A percentile compares a stretch with the other conserved stretches of the same genome.
Conservation (phyloP, 495 filamentous ascomycete species). For the Bombardia bombarda region DNA sequence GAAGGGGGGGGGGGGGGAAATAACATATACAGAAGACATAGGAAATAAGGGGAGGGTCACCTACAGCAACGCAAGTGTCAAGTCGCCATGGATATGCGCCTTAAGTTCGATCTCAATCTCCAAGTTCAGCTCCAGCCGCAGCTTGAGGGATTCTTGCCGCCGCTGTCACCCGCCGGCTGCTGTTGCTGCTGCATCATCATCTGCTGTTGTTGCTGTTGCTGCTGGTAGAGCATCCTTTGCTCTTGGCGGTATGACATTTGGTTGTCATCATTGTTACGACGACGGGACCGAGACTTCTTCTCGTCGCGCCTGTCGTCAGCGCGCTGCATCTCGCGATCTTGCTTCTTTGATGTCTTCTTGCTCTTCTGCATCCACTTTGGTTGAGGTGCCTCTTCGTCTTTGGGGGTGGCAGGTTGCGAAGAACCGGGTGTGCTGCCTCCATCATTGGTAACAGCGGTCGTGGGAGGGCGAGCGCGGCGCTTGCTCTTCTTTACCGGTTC, state of each 20-base stretch:
- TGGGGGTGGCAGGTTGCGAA: slow-evolving; percentile 27
- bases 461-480: neutral
- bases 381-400: slow-evolving; percentile 22
- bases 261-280: slow-evolving; percentile 5
- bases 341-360: slow-evolving; percentile 13
- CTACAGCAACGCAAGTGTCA: slow-evolving; percentile 79
- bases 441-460: slow-evolving; percentile 1
- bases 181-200: slow-evolving; percentile 15
- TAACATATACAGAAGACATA: neutral
- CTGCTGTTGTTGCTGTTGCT: slow-evolving; percentile 6
- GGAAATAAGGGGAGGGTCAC: slow-evolving; percentile 19
- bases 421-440: slow-evolving; percentile 14
- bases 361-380: slow-evolving; percentile 27
- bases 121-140: slow-evolving; percentile 78
- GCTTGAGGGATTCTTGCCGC: slow-evolving; percentile 63
- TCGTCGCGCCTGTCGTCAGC: slow-evolving; percentile 9
- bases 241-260: slow-evolving; percentile 14
- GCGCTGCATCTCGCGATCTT: slow-evolving; percentile 12
- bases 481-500: neutral
- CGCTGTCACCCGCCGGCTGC: slow-evolving; percentile 27
- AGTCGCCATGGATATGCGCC: slow-evolving; percentile 86
- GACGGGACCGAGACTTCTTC: slow-evolving; percentile 5
- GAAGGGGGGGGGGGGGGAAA: neutral
- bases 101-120: slow-evolving; percentile 87
- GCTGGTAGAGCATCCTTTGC: slow-evolving; percentile 13